phyloP scores from a whole-genome alignment of 768 basidiomycete genomes.

The Leccinum broughii region DNA sequence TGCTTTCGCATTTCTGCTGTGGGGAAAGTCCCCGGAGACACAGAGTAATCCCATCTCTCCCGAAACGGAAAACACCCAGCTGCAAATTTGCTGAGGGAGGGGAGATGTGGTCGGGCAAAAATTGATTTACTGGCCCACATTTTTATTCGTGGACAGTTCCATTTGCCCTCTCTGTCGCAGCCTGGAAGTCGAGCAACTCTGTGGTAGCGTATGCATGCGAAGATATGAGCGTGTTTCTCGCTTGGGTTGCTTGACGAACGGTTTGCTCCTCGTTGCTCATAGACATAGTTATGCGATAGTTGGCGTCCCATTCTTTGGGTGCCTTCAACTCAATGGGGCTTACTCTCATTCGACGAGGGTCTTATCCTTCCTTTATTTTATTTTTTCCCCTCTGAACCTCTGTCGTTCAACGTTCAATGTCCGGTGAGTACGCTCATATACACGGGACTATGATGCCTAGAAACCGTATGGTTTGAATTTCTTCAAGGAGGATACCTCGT shows the following conservation, averaged over 20 bases:
- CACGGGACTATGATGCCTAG: slow-evolving; percentile 53
- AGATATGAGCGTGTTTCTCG: slow-evolving; percentile 73
- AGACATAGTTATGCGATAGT: slow-evolving; percentile 88
- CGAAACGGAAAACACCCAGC: slow-evolving; percentile 71
- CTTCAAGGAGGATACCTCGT: slow-evolving; percentile 84
- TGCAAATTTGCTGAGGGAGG: slow-evolving; percentile 67
- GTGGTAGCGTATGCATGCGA: slow-evolving; percentile 53
- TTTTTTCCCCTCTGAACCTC: slow-evolving; percentile 61
- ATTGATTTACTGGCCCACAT: slow-evolving; percentile 38
- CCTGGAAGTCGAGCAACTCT: slow-evolving; percentile 36
- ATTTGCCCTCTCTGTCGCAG: slow-evolving; percentile 60
- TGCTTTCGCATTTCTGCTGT: slow-evolving; percentile 59
- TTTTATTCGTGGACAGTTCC: slow-evolving; percentile 32
- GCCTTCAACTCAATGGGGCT: slow-evolving; percentile 89
- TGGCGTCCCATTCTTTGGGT: slow-evolving; percentile 31
- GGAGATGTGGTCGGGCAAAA: slow-evolving; percentile 50
- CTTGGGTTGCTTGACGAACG: slow-evolving; percentile 41
- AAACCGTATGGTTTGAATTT: slow-evolving; percentile 70
- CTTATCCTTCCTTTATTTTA: slow-evolving; percentile 9
- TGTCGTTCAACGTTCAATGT: slow-evolving; percentile 39
- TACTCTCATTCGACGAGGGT: slow-evolving; percentile 71
- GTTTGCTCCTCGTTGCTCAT: slow-evolving; percentile 70
- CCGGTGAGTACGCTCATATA: slow-evolving; percentile 29
- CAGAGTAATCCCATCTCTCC: slow-evolving; percentile 61
- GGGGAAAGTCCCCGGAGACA: slow-evolving; percentile 95